A percentile compares a stretch with the other conserved stretches of the same genome.
Evolutionary conservation across 2,329 filamentous ascomycete genomes (phyloP).

Genomic region (Acephala macrosclerotiorum): DNA sequence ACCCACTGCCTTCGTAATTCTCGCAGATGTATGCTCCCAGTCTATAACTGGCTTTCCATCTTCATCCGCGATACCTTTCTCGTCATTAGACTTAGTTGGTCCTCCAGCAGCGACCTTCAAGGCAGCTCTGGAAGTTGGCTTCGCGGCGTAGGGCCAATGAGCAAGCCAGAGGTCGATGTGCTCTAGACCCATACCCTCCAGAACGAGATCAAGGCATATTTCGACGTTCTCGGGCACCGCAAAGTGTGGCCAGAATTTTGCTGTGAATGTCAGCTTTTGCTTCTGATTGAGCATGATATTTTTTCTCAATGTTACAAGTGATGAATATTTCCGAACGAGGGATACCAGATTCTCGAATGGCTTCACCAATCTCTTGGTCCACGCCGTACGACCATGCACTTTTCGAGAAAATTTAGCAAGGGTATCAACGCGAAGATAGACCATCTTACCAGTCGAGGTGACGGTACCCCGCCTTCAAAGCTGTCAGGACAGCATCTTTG

Average conservation of each 20-base stretch:
- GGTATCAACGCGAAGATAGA: not conserved
- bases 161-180: slow-evolving; percentile 79
- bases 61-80: slow-evolving; percentile 8
- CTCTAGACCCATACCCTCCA: slow-evolving; percentile 75
- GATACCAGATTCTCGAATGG: slow-evolving; percentile 47
- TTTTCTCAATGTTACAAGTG: slow-evolving; percentile 46
- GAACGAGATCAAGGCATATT: slow-evolving; percentile 72
- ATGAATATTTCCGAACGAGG: slow-evolving; percentile 50
- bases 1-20: slow-evolving; percentile 23
- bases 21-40: slow-evolving; percentile 22
- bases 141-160: slow-evolving; percentile 53
- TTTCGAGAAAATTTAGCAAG: not conserved
- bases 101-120: slow-evolving; percentile 20
- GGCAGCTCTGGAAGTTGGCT: slow-evolving; percentile 19
- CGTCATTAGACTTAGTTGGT: not conserved
- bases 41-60: slow-evolving; percentile 23
- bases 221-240: slow-evolving; percentile 52
- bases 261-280: not conserved
- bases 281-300: no score
- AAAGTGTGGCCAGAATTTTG: slow-evolving; percentile 58
- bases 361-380: slow-evolving; percentile 45
- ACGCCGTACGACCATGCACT: slow-evolving; percentile 20
- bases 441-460: slow-evolving; percentile 3
- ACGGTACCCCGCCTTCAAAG: slow-evolving; percentile 22
- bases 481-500: slow-evolving; percentile 24